Evolutionary conservation across 495 filamentous ascomycete genomes (phyloP), one percentile per base, ranked within the genome.

Genomic region (Chaetomidium leptoderma): DNA sequence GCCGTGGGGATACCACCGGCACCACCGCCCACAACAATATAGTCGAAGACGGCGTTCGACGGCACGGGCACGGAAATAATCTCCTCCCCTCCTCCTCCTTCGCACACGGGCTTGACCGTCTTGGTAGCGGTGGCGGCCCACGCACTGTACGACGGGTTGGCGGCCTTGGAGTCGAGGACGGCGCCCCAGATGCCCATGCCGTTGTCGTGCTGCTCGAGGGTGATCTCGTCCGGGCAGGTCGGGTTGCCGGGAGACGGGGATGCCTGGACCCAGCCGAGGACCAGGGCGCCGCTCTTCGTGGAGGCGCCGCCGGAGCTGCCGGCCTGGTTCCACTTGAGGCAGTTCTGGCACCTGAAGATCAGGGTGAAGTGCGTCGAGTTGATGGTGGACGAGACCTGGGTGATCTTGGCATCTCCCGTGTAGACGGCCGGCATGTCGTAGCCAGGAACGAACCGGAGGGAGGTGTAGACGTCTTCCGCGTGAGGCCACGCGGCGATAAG

Each of bases 1-100:
- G 86, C 85, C 29, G 84, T 68, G 40, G 84, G 83, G 43, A 87
- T 80, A 36, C 86, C 86, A 43, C 78, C 85, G 21, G 85, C 82
- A 52, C 86, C 86, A 48, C 72, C 81, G 29, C 85, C 86, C 53
- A 86, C 77, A 29, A 88, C 75, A 53, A 88, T 80, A 70, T 89
- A 90, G 67, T 90, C 86, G 57, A 80, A 88, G 3, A 74, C 73
- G 17, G 64, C 63, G n/a, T 43, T 70, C 14, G 72, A 77, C 44
- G 74, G 79, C 47, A 75, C 75, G 4, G 81, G 72, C 2, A 77
- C 69, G 14, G 61, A 49, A n/a, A 60, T 30, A 17, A 71, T 45
- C 2, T 43, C 60, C 4, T 63, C 63, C 57, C 52, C 43, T 16
- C 56, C 39, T 5, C 63, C 58, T 26, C 65, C 63, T 10, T 21